Percentiles rank a stretch among this genome's conserved stretches.
These are phyloP conservation scores for Ustilago sp. DNA, from an alignment of 1,284 basidiomycete species.

Conservation along the genomic window DNA sequence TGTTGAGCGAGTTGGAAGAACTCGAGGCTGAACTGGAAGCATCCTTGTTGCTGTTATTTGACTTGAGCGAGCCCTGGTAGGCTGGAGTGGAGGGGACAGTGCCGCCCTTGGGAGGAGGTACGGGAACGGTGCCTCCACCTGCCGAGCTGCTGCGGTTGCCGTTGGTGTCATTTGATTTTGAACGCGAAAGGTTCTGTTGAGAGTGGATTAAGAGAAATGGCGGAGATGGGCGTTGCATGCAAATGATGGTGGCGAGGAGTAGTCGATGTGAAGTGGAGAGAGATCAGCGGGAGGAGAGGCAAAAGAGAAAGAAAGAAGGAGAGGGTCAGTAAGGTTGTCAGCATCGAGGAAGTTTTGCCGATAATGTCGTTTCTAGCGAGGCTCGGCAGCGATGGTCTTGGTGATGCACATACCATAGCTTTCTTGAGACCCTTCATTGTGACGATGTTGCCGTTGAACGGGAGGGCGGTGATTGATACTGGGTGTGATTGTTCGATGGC, in stretches of 20 bases:
- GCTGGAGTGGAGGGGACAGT: constrained; percentile 52
- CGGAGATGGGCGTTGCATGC: not conserved
- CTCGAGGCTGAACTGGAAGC: constrained; percentile 53
- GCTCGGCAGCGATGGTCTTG: not conserved
- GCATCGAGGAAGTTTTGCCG: not conserved
- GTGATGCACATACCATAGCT: constrained; percentile 66
- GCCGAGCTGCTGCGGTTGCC: constrained; percentile 54
- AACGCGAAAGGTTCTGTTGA: constrained; percentile 64
- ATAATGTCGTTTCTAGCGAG: too few species aligned
- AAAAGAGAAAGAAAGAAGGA: not conserved
- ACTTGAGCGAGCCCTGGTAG: constrained; percentile 61
- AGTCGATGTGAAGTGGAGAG: not conserved
- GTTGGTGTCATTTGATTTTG: constrained; percentile 61
- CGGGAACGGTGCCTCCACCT: constrained; percentile 51
- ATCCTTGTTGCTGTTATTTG: constrained; percentile 19
- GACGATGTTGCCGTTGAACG: constrained; percentile 10
- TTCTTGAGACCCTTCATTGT: constrained; percentile 69
- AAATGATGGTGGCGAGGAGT: not conserved
- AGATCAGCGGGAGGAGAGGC: not conserved
- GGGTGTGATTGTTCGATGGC: not conserved
- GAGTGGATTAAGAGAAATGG: not conserved
- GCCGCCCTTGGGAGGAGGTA: constrained; percentile 61
- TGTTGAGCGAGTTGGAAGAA: constrained; percentile 50
- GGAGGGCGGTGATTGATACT: not conserved
- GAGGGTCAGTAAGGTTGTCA: not conserved